phyloP scores from a whole-genome alignment of 1,284 basidiomycete species.

The Pseudozyma tsukubaensis region DNA sequence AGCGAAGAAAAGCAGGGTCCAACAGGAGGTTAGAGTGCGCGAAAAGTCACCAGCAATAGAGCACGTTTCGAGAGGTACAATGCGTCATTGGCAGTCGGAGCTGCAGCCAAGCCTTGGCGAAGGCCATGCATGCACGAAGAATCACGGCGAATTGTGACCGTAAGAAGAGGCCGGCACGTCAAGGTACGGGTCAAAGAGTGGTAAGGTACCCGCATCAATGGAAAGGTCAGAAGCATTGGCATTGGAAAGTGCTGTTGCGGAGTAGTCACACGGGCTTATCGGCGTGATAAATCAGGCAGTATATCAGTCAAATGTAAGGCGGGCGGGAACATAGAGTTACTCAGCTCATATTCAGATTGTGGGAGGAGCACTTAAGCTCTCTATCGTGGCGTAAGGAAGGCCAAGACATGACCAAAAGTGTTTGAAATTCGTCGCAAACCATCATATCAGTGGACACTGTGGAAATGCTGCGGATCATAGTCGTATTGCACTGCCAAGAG shows the following conservation, averaged over 20 bases:
- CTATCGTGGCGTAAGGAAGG: slow-evolving; percentile 5
- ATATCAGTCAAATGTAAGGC: background rate
- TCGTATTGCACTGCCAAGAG: slow-evolving; percentile 1
- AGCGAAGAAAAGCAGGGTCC: no score
- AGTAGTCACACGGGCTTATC: background rate
- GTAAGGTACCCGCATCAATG: no score
- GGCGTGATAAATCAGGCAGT: background rate
- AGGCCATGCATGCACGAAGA: slow-evolving; percentile 2
- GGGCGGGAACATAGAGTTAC: no score
- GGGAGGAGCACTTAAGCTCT: background rate
- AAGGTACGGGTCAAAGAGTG: no score
- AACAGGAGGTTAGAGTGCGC: no score
- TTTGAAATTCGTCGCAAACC: background rate
- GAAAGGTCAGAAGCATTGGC: background rate
- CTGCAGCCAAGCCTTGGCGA: slow-evolving; percentile 15
- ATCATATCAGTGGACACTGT: background rate
- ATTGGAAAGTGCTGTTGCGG: background rate
- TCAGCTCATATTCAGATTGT: background rate
- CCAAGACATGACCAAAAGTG: slow-evolving; percentile 22
- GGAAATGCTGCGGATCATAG: background rate
- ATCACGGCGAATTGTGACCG: slow-evolving; percentile 12
- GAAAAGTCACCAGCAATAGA: no score
- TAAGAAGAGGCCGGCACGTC: no score
- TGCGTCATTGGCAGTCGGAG: slow-evolving; percentile 18
- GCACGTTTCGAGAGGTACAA: no score